Base-by-base conservation (phyloP, 2,329 filamentous ascomycete genomes). In the Chrysoporthe austroafricana region DNA sequence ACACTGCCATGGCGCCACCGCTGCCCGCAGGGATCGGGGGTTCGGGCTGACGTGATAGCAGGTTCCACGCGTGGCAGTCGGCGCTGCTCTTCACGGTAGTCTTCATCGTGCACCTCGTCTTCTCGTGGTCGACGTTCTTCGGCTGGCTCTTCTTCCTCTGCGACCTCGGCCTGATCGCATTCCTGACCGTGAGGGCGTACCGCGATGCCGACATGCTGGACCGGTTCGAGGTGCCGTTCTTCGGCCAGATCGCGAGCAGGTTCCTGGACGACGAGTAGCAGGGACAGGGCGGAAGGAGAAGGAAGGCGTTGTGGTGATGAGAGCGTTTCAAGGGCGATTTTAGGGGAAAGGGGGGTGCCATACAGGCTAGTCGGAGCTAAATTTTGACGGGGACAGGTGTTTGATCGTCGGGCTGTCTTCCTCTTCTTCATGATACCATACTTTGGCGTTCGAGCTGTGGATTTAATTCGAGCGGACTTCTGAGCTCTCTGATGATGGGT, bases 31-130 rank as follows among this genome's bases (percentile, higher is more conserved):
- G 48, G 36, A 34, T 4, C 18, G 18, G 46, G 34, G 59, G 18
- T 13, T 57, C 13, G 32, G 44, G 67, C 74, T 76, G 70, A 77
- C 69, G 14, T 59, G 2, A 16, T 63, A 54, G 52, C 60, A 95
- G 92, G 71, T 98, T 98, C 73, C 96, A 99, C 79, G 96, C 96
- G 8, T 99, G 96, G 95, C 96, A 99, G 80, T 92, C 91, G 7
- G 90, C 91, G 71, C 83, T 97, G 74, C 79, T 97, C 3, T 97
- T 97, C 78, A 91, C 92, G 0, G 86, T 86, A 61, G 75, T 88
- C 67, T 87, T 94, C 79, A 79, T 97, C 63, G 73, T 97, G 34
- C 95, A 98, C 76, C 85, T 98, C 48, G 81, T 98, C 54, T 90
- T 98, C 78, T 90, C 90, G 14, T 97, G 93, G 91, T 95, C 92